Percentiles rank a stretch among this genome's conserved stretches.
phyloP scores from a whole-genome alignment of 2,329 filamentous ascomycete genomes.

The Penicillium sp. region DNA sequence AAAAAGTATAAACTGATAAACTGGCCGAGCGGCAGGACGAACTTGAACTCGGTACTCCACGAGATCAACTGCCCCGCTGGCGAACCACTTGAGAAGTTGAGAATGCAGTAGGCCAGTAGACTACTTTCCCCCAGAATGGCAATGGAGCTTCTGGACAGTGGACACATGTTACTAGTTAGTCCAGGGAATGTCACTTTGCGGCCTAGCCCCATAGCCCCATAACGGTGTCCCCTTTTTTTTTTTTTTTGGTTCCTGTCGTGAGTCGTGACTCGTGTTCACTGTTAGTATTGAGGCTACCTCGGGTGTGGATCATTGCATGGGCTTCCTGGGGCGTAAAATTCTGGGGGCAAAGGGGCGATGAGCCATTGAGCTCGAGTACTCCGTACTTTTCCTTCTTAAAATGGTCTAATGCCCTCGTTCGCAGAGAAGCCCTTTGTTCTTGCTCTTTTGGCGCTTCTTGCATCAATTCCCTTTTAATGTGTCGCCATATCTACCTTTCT shows the following conservation, averaged over 20 bases:
- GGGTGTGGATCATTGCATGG: not conserved
- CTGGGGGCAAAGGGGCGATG: not conserved
- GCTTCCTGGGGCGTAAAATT: not conserved
- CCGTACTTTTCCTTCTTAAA: not conserved
- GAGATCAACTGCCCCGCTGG: not conserved
- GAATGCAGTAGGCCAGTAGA: not conserved
- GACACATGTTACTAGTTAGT: not conserved
- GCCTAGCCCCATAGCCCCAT: not conserved
- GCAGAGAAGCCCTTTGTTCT: not conserved
- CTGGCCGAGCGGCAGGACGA: not conserved
- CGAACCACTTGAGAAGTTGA: not conserved
- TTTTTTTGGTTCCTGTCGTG: not conserved
- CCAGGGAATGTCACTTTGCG: not conserved
- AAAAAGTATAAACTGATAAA: not conserved
- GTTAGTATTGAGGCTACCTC: not conserved
- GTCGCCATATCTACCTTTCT: not conserved
- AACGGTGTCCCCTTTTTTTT: not conserved
- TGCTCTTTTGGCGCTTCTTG: not conserved
- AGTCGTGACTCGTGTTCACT: not conserved
- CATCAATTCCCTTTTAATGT: not conserved
- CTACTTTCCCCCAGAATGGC: not conserved
- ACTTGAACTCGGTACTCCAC: not conserved
- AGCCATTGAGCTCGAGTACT: no score
- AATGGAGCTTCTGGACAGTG: conserved; percentile 4
- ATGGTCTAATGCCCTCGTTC: not conserved